A percentile compares a stretch with the other conserved stretches of the same genome.
Conservation (phyloP, 2,329 filamentous ascomycete species). For the Penicillium janthinellum region DNA sequence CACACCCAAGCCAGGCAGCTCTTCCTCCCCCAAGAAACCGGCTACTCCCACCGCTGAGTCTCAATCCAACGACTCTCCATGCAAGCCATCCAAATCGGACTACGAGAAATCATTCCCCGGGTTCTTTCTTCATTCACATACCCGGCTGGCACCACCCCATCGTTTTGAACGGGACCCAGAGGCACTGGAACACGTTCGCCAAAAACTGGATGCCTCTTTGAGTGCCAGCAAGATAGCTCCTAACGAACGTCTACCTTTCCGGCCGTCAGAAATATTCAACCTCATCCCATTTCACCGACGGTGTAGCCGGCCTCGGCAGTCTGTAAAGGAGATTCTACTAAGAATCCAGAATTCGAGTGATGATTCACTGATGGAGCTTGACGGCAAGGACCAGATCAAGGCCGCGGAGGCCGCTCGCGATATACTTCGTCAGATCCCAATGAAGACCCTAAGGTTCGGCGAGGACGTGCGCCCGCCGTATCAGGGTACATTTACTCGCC, state of each 20-base stretch:
- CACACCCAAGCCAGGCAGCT: slow-evolving; percentile 8
- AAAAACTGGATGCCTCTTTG: slow-evolving; percentile 50
- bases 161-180: slow-evolving; percentile 61
- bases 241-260: slow-evolving; percentile 26
- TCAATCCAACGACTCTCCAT: slow-evolving; percentile 10
- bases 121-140: slow-evolving; percentile 76
- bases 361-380: slow-evolving; percentile 38
- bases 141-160: slow-evolving; percentile 64
- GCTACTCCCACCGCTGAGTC: slow-evolving; percentile 8
- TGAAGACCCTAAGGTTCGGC: slow-evolving; percentile 62
- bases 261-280: slow-evolving; percentile 40
- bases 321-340: slow-evolving; percentile 64
- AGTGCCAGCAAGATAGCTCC: slow-evolving; percentile 19
- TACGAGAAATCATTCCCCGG: slow-evolving; percentile 75
- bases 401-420: slow-evolving; percentile 36
- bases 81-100: slow-evolving; percentile 45
- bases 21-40: slow-evolving; percentile 35
- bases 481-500: slow-evolving; percentile 61
- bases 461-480: slow-evolving; percentile 66
- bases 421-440: slow-evolving; percentile 51
- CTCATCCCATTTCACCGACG: slow-evolving; percentile 42
- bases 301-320: slow-evolving; percentile 34
- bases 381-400: slow-evolving; percentile 24
- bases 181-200: slow-evolving; percentile 56
- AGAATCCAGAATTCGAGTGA: slow-evolving; percentile 48